Evolutionary conservation across 2,329 filamentous ascomycete species (phyloP).

Genomic region (Lasiodiplodia hormozganensis): DNA sequence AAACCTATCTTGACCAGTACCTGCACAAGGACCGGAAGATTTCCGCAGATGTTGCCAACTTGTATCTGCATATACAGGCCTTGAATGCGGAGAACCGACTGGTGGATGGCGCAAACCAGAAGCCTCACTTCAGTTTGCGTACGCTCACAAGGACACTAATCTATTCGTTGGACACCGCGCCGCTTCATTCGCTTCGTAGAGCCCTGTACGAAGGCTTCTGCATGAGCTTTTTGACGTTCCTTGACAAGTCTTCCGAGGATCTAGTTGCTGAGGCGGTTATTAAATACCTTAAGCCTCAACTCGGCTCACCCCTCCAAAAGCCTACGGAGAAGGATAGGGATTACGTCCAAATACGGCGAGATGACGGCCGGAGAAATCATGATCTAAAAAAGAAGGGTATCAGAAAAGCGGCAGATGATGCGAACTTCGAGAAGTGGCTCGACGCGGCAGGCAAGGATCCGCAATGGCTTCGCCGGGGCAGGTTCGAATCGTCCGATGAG

Average conservation of each 20-base stretch:
- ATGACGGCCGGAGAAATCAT: slow-evolving; percentile 18
- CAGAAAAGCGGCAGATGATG: slow-evolving; percentile 24
- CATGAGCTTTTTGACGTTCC: slow-evolving; percentile 94
- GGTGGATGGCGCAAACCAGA: slow-evolving; percentile 93
- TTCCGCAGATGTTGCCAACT: slow-evolving; percentile 78
- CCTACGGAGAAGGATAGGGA: slow-evolving; percentile 74
- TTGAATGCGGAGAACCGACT: slow-evolving; percentile 82
- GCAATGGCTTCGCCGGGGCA: slow-evolving; percentile 88
- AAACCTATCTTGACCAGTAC: slow-evolving; percentile 82
- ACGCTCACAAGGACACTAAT: slow-evolving; percentile 89
- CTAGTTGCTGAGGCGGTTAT: slow-evolving; percentile 80
- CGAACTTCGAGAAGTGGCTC: slow-evolving; percentile 28
- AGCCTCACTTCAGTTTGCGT: slow-evolving; percentile 94
- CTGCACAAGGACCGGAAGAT: slow-evolving; percentile 61
- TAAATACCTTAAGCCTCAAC: slow-evolving; percentile 76
- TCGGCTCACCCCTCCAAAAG: slow-evolving; percentile 78
- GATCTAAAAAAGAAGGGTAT: slow-evolving; percentile 23
- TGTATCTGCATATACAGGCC: slow-evolving; percentile 88
- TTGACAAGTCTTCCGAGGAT: slow-evolving; percentile 82
- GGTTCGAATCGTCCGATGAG: slow-evolving; percentile 70
- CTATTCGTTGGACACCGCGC: slow-evolving; percentile 84
- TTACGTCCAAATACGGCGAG: slow-evolving; percentile 67
- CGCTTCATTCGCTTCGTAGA: slow-evolving; percentile 82
- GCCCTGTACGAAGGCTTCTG: slow-evolving; percentile 94
- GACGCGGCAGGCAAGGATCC: slow-evolving; percentile 67